Percentiles rank a stretch among this genome's conserved stretches.
phyloP scores from a whole-genome alignment of 805 yeast genomes.

The Sugiyamaella smithiae region DNA sequence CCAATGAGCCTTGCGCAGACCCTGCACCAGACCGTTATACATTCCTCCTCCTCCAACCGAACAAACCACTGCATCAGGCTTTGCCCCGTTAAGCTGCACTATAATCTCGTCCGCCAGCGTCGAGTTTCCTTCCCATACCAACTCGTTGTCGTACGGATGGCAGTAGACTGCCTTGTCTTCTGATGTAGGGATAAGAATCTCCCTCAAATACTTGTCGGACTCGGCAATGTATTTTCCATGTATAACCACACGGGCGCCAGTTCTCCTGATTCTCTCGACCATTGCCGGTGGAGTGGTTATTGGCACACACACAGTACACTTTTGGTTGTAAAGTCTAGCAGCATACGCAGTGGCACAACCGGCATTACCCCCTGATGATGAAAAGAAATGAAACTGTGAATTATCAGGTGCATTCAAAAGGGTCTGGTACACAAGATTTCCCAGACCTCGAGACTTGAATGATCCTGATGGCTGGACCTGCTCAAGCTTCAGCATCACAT shows the following conservation, averaged over 20 bases:
- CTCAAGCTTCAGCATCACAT: slow-evolving; percentile 76
- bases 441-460: slow-evolving; percentile 91
- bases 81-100: slow-evolving; percentile 60
- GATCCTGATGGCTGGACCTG: slow-evolving; percentile 88
- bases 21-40: slow-evolving; percentile 81
- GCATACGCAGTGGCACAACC: slow-evolving; percentile 97
- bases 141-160: slow-evolving; percentile 93
- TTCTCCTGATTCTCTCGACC: slow-evolving; percentile 42
- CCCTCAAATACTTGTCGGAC: slow-evolving; percentile 75
- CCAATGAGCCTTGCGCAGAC: slow-evolving; percentile 58
- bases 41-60: slow-evolving; percentile 98
- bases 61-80: slow-evolving; percentile 77
- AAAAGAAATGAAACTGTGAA: slow-evolving; percentile 50
- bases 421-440: slow-evolving; percentile 67
- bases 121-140: slow-evolving; percentile 93
- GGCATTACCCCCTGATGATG: slow-evolving; percentile 96
- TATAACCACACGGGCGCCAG: slow-evolving; percentile 55
- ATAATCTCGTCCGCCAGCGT: slow-evolving; percentile 85
- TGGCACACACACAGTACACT: slow-evolving; percentile 62
- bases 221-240: slow-evolving; percentile 77
- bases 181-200: slow-evolving; percentile 52
- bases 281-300: slow-evolving; percentile 45
- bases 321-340: slow-evolving; percentile 61
- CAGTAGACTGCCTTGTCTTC: slow-evolving; percentile 72
- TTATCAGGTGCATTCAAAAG: slow-evolving; percentile 52